phyloP scores from a whole-genome alignment of 768 basidiomycete genomes.

The Chalciporus chontae region DNA sequence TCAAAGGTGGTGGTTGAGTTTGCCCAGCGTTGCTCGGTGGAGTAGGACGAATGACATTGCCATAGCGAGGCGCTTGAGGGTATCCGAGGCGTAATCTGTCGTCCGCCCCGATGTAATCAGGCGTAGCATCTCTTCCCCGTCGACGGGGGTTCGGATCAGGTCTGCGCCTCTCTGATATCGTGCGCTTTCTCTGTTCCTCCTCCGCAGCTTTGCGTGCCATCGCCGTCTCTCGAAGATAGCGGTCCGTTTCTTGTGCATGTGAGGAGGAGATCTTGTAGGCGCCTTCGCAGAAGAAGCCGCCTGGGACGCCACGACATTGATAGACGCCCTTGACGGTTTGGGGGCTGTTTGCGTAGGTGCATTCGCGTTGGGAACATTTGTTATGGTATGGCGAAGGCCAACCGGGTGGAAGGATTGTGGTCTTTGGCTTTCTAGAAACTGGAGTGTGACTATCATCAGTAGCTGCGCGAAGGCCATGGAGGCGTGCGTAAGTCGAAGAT shows the following conservation, averaged over 20 bases:
- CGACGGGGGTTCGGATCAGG: constrained; percentile 22
- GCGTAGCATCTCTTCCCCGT: constrained; percentile 9
- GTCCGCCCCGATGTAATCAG: constrained; percentile 4
- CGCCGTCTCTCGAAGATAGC: constrained; percentile 27
- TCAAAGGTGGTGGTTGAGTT: constrained; percentile 11
- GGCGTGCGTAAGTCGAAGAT: background rate
- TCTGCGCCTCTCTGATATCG: constrained; percentile 22
- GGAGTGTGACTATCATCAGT: background rate
- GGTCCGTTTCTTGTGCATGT: constrained; percentile 32
- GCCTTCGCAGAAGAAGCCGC: constrained; percentile 34
- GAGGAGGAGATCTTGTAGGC: constrained; percentile 33
- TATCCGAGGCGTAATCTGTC: constrained; percentile 5
- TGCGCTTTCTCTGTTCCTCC: constrained; percentile 30
- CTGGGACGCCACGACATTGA: constrained; percentile 31
- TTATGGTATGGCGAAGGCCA: constrained; percentile 38
- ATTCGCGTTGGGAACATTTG: constrained; percentile 34
- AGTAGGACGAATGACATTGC: constrained; percentile 1
- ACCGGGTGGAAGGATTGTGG: constrained; percentile 23
- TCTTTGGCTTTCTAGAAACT: constrained; percentile 32
- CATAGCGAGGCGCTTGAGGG: constrained; percentile 4
- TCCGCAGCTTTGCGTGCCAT: constrained; percentile 23
- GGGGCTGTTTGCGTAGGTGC: constrained; percentile 30
- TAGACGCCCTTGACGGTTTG: constrained; percentile 30
- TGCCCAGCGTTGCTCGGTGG: constrained; percentile 20
- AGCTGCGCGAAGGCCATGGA: background rate